Evolutionary conservation across 305 asterid species (phyloP).

Genomic region (Fraxinus xanthoxyloides): DNA sequence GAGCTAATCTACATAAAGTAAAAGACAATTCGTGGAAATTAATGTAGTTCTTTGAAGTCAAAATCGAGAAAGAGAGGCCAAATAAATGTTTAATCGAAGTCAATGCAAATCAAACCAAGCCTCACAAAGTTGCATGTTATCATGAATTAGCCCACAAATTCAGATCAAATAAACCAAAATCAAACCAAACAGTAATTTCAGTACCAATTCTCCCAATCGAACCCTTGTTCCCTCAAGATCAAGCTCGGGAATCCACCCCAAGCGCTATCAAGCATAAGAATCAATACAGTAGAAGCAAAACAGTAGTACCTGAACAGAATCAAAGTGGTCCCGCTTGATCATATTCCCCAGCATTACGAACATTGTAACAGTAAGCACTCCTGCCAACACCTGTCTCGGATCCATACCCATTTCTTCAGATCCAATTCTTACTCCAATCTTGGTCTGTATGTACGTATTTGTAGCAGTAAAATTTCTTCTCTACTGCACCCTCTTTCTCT

Average conservation of each 20-base stretch:
- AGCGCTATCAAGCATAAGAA: not conserved
- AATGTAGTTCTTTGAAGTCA: not conserved
- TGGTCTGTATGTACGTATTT: not conserved
- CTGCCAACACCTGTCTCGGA: conserved; percentile 92
- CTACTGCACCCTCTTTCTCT: not conserved
- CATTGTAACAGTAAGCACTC: conserved; percentile 81
- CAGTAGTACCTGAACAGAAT: conserved; percentile 45
- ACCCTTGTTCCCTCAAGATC: not conserved
- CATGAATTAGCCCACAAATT: not conserved
- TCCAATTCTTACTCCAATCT: conserved; percentile 15
- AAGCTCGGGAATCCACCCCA: not conserved
- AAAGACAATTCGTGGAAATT: not conserved
- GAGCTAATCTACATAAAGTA: not conserved
- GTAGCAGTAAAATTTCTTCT: not conserved
- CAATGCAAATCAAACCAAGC: not conserved
- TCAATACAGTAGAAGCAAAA: not conserved
- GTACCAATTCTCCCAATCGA: not conserved
- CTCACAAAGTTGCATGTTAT: conserved; percentile 12
- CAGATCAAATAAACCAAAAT: not conserved
- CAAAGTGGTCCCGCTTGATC: conserved; percentile 90
- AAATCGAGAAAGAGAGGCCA: not conserved
- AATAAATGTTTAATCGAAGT: conserved; percentile 14
- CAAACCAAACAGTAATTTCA: conserved; percentile 25
- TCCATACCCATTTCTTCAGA: conserved; percentile 74
- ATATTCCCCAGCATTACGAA: conserved; percentile 97